Conservation (phyloP, 2,329 filamentous ascomycete species). For the Uncinocarpus reesii region DNA sequence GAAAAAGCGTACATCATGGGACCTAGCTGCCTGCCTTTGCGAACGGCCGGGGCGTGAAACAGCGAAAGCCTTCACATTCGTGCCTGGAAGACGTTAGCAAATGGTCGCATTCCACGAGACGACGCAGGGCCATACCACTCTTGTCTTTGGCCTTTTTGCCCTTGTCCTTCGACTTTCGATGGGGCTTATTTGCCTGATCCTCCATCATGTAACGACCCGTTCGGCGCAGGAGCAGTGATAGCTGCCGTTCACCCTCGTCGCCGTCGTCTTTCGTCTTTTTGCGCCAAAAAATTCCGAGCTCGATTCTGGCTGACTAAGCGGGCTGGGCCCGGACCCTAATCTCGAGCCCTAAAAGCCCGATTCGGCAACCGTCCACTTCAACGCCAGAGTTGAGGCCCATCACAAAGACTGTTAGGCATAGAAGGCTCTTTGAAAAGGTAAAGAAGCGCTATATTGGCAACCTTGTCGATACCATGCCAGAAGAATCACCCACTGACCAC, state of each 20-base stretch:
- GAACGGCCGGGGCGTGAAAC: slow-evolving; percentile 72
- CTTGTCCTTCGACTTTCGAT: slow-evolving; percentile 81
- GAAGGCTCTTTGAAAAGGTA: not conserved
- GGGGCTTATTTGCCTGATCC: slow-evolving; percentile 72
- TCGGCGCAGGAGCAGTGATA: not conserved
- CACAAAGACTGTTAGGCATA: no score
- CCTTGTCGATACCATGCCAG: not conserved
- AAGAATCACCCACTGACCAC: not conserved
- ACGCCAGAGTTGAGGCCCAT: no score
- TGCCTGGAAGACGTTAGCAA: slow-evolving; percentile 41
- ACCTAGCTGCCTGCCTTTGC: slow-evolving; percentile 53
- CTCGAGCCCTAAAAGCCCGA: not conserved
- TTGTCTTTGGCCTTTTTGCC: slow-evolving; percentile 44
- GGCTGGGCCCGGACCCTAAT: not conserved
- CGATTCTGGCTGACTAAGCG: slow-evolving; percentile 6
- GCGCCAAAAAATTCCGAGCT: slow-evolving; percentile 7
- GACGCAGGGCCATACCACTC: slow-evolving; percentile 8
- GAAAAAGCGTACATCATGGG: slow-evolving; percentile 41
- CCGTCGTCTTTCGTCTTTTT: not conserved
- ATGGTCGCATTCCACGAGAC: slow-evolving; percentile 1
- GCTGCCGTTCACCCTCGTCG: not conserved
- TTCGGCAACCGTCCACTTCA: not conserved
- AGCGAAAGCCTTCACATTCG: slow-evolving; percentile 84
- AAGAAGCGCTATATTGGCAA: not conserved
- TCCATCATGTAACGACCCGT: slow-evolving; percentile 50